Conservation (phyloP, 1,139 yeast species). For the Taphrina betulina region DNA sequence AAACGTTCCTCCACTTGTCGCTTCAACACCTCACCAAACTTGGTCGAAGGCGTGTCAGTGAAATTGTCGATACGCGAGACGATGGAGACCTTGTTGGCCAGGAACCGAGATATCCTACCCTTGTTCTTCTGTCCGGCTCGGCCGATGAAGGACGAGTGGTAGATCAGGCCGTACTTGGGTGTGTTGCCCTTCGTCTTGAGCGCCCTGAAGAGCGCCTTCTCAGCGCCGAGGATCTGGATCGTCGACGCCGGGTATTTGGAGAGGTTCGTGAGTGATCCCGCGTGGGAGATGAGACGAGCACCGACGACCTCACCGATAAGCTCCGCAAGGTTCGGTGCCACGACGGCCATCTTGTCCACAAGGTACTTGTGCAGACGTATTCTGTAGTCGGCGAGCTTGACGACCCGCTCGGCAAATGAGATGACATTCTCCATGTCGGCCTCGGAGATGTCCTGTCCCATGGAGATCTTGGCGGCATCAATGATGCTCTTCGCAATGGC, state of each 20-base stretch:
- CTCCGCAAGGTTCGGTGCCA: slow-evolving; percentile 95
- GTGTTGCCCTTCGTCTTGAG: slow-evolving; percentile 97
- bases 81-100: slow-evolving; percentile 98
- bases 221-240: slow-evolving; percentile 98
- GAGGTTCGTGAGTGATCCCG: slow-evolving; percentile 89
- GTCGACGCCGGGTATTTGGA: slow-evolving; percentile 99
- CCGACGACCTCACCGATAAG: slow-evolving; percentile 97
- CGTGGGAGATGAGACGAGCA: slow-evolving; percentile 95
- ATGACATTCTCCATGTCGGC: slow-evolving; percentile 80
- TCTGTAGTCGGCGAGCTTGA: slow-evolving; percentile 91
- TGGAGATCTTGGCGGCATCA: slow-evolving; percentile 93
- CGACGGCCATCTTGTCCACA: slow-evolving; percentile 92
- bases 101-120: slow-evolving; percentile 97
- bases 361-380: slow-evolving; percentile 86
- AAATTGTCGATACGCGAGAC: slow-evolving; percentile 98
- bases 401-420: slow-evolving; percentile 90
- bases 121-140: slow-evolving; percentile 96
- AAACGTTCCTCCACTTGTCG: slow-evolving; percentile 97
- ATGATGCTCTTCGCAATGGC: slow-evolving; percentile 89
- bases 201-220: slow-evolving; percentile 97
- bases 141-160: slow-evolving; percentile 96
- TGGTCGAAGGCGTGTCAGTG: slow-evolving; percentile 56
- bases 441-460: slow-evolving; percentile 97
- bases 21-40: slow-evolving; percentile 86
- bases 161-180: slow-evolving; percentile 95